Evolutionary conservation across 805 yeast species (phyloP), one percentile per base, ranked within the genome.

Genomic region (baker's yeast (Saccharomyces cerevisiae)): DNA sequence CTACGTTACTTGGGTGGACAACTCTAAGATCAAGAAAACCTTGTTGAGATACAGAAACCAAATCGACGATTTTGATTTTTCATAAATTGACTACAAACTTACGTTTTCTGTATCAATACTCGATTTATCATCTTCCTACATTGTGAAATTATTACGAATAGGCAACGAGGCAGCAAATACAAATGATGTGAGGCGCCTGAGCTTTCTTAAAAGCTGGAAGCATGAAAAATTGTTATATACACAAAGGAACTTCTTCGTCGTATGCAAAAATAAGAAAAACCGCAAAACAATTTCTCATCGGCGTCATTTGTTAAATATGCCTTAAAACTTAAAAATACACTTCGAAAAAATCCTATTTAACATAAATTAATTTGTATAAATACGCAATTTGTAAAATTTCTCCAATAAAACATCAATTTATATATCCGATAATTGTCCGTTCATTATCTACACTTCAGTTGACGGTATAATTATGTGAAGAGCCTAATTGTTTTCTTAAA

Each of bases 1-100:
- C 70, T 94, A 89, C 70, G 78, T 94, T 62, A 94, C 99, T 3
- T 94, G 99, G 99, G 94, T 88, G n/a, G 97, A 94, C 65, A 80
- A 84, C 46, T 85, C 96, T 61, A 95, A 94, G 84, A 91, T 95
- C 71, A 91, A 87, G 77, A 80, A 86, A 65, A 89, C 89, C 61
- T 82, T 92, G 55, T 82, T 91, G 73, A 87, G 87, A 73, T 94
- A 87, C 76, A 86, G 88, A 73, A 91, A 92, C 69, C 75, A 77
- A 65, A 75, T 81, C 57, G 86, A 82, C 67, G 85, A 82, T 67
- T 82, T 76, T 62, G 82, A 78, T 53, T 71, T 77, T 55, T 73
- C 79, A 50, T 77, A 60, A 57, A 27, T 29, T 43, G 30, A 11
- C 17, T 36, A 3, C 14, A n/a, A 21, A 32, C 22, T 6, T 31